These are phyloP conservation scores for Leishmania arabica DNA, from an alignment of 208 protist species.

Conservation along the genomic window DNA sequence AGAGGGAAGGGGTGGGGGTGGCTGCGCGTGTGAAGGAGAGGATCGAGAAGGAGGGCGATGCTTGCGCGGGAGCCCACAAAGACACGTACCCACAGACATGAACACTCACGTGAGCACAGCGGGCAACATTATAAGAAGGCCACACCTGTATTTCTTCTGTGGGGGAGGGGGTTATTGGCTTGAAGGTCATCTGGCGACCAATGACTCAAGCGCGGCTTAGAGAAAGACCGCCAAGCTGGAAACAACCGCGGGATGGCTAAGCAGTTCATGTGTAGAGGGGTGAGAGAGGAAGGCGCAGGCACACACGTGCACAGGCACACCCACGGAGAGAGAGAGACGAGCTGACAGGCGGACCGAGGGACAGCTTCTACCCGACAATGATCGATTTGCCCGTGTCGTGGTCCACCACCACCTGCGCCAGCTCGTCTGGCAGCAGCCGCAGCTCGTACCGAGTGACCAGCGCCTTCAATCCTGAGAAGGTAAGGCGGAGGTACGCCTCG, in stretches of 20 bases:
- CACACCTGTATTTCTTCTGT: not conserved
- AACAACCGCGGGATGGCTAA: not conserved
- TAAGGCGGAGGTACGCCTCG: conserved; percentile 65
- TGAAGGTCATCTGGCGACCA: not conserved
- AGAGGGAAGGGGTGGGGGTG: not conserved
- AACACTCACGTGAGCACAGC: not conserved
- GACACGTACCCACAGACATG: not conserved
- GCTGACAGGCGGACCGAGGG: not conserved
- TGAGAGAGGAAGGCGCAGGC: not conserved
- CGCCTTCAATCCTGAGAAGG: conserved; percentile 59
- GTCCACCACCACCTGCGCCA: conserved; percentile 60
- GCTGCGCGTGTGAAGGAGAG: not conserved
- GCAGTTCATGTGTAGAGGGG: not conserved
- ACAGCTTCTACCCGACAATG: conserved; percentile 35
- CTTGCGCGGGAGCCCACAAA: not conserved
- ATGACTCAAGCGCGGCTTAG: not conserved
- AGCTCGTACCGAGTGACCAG: conserved; percentile 67
- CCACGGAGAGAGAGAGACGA: not conserved
- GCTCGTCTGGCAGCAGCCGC: conserved; percentile 52
- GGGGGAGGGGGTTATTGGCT: not conserved
- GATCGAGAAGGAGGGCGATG: not conserved
- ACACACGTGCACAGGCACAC: not conserved
- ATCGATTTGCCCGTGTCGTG: conserved; percentile 58
- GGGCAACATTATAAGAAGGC: not conserved
- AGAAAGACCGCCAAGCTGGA: not conserved